Evolutionary conservation across 1,284 basidiomycete genomes (phyloP), one percentile per base, ranked within the genome.

Genomic region (Cryptococcus hybrid): DNA sequence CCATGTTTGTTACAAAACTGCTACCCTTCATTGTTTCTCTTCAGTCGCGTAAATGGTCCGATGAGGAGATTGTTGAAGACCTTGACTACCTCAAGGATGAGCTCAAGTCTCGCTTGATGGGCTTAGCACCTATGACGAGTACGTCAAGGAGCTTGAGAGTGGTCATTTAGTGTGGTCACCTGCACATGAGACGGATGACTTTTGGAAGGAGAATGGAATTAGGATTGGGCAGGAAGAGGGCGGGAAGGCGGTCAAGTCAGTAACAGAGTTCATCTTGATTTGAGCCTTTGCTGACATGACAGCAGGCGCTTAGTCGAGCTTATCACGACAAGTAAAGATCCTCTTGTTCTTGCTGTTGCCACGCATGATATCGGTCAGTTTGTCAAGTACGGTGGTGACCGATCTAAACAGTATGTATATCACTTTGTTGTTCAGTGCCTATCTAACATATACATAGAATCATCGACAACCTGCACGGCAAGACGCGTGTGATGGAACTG

Each of bases 161-260:
- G 94, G 94, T 1, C 90, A 92, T 73, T 80, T 99, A 11, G 89
- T 90, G 4, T 98, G 93, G 90, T 88, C 92, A 5, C 94, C 95
- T 5, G 90, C 92, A 15, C 96, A 99, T 73, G 90, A 93, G 71
- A 91, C 90, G 6, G 95, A 98, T 58, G 86, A 92, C 52, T 99
- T 99, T 79, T 99, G 95, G 95, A 91, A 90, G 71, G 92, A 95
- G 79, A 98, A 99, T 71, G 92, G 89, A 0, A 78, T 86, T 71
- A 78, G 97, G 51, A 90, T 92, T 62, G 89, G 92, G 54, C 89
- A 90, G 64, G 91, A 94, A 61, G 85, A 84, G 57, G 86, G 90
- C 69, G 84, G 86, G 60, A 85, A 87, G 66, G 86, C 90, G 60
- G 82, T 95, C 58, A 92, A 88, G 91, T 92, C 61, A 36, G 76